Evolutionary conservation across 768 basidiomycete genomes (phyloP), one percentile per base, ranked within the genome.

Genomic region (Trametes punicea): DNA sequence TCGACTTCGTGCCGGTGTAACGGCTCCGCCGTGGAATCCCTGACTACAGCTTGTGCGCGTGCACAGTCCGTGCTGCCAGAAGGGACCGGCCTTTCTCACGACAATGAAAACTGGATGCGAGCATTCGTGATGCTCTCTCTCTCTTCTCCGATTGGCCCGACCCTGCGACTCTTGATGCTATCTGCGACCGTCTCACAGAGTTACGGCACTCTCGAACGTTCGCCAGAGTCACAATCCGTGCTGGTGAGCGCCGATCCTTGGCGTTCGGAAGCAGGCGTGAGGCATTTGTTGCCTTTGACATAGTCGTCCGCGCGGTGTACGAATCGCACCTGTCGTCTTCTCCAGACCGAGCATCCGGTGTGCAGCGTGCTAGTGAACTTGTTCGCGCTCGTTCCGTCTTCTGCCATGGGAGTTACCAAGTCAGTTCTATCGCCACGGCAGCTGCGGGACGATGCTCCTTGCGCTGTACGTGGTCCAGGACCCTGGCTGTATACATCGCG

Each of bases 111-210:
- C 54, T 46, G 54, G 59, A 55, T 42, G 25, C 29, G 56, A 46
- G 40, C 26, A 52, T 58, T 55, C 56, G 31, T 62, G 60, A 62
- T 62, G 56, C 52, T 46, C 29, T 18, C 18, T 18, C 34, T 36
- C 52, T 49, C 60, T 58, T 50, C 52, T 62, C 60, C 60, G 60
- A 62, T 62, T 62, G 60, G 60, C 47, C 45, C 31, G 11, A 15
- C 9, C 48, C 2, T 31, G 26, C 26, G 48, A 39, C 31, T 48
- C 58, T 52, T 51, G 55, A 56, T 41, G 47, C 54, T 60, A 56
- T 56, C 59, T 31, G 46, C 38, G 42, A 51, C 49, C 27, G 30
- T 21, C 30, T 34, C 16, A 25, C 36, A 49, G 9, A 8, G 30
- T 56, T 36, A 60, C 55, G 59, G 55, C 59, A 60, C 41, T 8